Evolutionary conservation across 257 asterid genomes (phyloP), one percentile per base, ranked within the genome.

Genomic region (Cordia subcordata): DNA sequence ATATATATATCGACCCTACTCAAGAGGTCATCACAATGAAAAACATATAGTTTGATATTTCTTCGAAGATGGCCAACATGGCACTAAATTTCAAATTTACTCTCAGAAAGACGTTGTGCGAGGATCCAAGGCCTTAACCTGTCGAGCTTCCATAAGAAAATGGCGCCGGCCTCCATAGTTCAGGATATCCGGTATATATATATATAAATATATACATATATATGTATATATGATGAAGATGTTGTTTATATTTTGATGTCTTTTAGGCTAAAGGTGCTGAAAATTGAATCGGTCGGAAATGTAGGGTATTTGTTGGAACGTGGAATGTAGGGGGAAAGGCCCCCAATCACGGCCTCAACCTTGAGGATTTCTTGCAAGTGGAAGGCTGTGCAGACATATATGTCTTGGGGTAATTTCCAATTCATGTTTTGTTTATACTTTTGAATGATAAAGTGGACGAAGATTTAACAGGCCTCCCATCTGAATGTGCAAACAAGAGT

Each of bases 291-390:
- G 14, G 4, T 33, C 55, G 8, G 8, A 62, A 33, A 20, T 68
- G 55, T 71, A 92, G 98, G 87, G 72, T 88, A 54, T 92, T 92
- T 38, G 96, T 80, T 20, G 94, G 77, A 38, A 92, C 98, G 15
- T 92, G 98, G 98, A 92, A 92, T 72, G 94, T 92, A 27, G 98
- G 94, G 58, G 98, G 98, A 51, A 88, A 82, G 55, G 52, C 86
- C 52, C 98, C 96, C 14, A 79, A 71, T 54, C 85, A 68, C 13
- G 88, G 81, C 55, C 88, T 92, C 64, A 81, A 86, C 57, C 92
- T 92, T 27, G 95, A 85, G 55, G 85, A 92, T 73, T 88, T 92
- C 79, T 82, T 92, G 87, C 96, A 84, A 58, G 83, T 82, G 57
- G 96, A 88, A 70, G 94, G 94, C 65, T 79, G 85, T 69, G 80